Evolutionary conservation across 306 rosid genomes (phyloP).

Genomic region (Casuarina glauca): DNA sequence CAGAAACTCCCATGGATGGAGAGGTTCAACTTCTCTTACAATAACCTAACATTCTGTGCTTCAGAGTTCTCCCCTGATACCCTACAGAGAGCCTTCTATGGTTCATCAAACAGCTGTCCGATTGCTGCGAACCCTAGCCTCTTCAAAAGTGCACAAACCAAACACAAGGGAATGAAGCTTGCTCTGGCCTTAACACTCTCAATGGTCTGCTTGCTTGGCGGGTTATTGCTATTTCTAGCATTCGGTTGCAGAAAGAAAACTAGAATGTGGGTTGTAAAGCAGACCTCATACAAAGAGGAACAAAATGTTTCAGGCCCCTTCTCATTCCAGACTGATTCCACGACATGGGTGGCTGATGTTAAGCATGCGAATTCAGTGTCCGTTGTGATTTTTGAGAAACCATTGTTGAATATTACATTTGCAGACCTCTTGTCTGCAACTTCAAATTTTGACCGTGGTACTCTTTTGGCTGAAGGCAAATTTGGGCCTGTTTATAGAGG

Average conservation of each 20-base stretch:
- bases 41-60: constrained; percentile 78
- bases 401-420: constrained; percentile 82
- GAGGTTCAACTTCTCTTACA: constrained; percentile 86
- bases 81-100: constrained; percentile 56
- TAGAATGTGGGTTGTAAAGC: constrained; percentile 79
- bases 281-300: constrained; percentile 73
- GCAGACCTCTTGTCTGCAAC: constrained; percentile 93
- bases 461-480: constrained; percentile 97
- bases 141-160: constrained; percentile 40
- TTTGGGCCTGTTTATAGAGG: constrained; percentile 97
- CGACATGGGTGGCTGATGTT: constrained; percentile 99
- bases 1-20: constrained; percentile 72
- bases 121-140: constrained; percentile 80
- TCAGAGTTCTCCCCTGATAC: constrained; percentile 51
- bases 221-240: constrained; percentile 66
- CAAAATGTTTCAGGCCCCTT: constrained; percentile 89
- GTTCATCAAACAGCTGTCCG: constrained; percentile 80
- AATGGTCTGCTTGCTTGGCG: constrained; percentile 73
- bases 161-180: constrained; percentile 59
- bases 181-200: constrained; percentile 75
- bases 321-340: constrained; percentile 93
- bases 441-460: constrained; percentile 89
- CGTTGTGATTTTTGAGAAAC: constrained; percentile 92
- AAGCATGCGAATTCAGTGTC: constrained; percentile 92
- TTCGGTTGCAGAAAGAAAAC: constrained; percentile 78